Evolutionary conservation across 2,329 filamentous ascomycete species (phyloP), one percentile per base, ranked within the genome.

Genomic region (Alternaria panax): DNA sequence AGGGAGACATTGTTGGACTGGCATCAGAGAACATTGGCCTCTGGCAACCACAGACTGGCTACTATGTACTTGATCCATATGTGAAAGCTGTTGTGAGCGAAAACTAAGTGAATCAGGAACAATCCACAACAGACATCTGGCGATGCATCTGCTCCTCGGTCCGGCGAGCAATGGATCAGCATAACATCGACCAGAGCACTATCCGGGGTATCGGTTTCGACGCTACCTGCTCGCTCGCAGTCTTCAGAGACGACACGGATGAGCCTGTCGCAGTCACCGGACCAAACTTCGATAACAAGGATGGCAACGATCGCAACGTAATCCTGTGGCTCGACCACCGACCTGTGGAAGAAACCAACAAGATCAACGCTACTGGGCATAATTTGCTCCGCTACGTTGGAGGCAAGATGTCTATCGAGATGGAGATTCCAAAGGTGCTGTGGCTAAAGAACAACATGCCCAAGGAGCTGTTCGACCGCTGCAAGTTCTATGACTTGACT

Each of bases 361-460:
- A 92, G 81, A 96, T 99, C 82, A 99, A 99, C 78, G 88, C 88
- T 54, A 98, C 95, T 3, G 86, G 89, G 53, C 95, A 99, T 83
- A 95, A 96, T 78, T 84, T 99, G 54, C 87, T 99, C 59, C 91
- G 93, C 73, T 99, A 99, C 75, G 95, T 99, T 18, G 95, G 95
- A 69, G 95, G 95, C 64, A 94, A 91, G 77, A 99, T 99, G 95
- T 97, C 92, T 77, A 94, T 97, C 66, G 95, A 99, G 83, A 99
- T 99, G 95, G 95, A 99, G 79, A 96, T 99, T 56, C 95, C 95
- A 65, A 99, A 99, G 82, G 92, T 97, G 1, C 85, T 98, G 58
- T 99, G 95, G 95, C 85, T 99, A 75, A 98, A 98, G 86, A 97
- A 97, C 80, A 87, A 98, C 81, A 98, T 99, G 95, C 91, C 95